phyloP scores from a whole-genome alignment of 495 filamentous ascomycete species.

The Pyronema domesticum region DNA sequence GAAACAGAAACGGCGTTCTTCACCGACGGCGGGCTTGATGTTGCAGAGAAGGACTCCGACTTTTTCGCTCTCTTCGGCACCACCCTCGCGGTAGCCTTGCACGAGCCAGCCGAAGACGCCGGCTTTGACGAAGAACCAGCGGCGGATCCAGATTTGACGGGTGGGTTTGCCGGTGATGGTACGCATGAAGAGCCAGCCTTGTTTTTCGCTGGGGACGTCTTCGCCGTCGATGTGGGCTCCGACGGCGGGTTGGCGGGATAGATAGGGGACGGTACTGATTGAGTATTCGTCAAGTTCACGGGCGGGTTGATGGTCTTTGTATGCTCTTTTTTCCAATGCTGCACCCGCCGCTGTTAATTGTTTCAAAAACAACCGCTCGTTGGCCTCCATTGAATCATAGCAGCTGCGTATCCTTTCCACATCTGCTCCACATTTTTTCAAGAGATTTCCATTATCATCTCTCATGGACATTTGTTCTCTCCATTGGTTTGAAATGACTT shows the following conservation, averaged over 20 bases:
- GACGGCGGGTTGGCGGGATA: slow-evolving; percentile 39
- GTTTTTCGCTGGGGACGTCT: slow-evolving; percentile 45
- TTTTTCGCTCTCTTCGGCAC: slow-evolving; percentile 86
- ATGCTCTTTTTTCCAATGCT: slow-evolving; percentile 65
- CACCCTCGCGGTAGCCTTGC: slow-evolving; percentile 66
- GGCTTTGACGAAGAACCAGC: slow-evolving; percentile 90
- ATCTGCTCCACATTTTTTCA: slow-evolving; percentile 50
- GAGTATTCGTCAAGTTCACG: slow-evolving; percentile 89
- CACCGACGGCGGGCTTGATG: slow-evolving; percentile 72
- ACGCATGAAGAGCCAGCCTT: slow-evolving; percentile 81
- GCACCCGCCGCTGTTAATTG: slow-evolving; percentile 63
- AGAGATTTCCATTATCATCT: slow-evolving; percentile 37
- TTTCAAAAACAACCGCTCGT: slow-evolving; percentile 56
- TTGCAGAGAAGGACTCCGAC: slow-evolving; percentile 90
- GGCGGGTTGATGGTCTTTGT: slow-evolving; percentile 53
- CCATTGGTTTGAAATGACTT: slow-evolving; percentile 70
- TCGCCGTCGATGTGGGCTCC: slow-evolving; percentile 11
- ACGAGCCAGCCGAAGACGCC: slow-evolving; percentile 92
- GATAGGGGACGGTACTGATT: slow-evolving; percentile 63
- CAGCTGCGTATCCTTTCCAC: slow-evolving; percentile 83
- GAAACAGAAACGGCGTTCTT: slow-evolving; percentile 91
- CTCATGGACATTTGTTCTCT: slow-evolving; percentile 55
- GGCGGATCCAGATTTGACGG: slow-evolving; percentile 64
- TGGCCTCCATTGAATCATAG: slow-evolving; percentile 79
- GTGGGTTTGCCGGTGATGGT: slow-evolving; percentile 75